phyloP scores from a whole-genome alignment of 108 stramenopile species.

The Nitzschia putrida region DNA sequence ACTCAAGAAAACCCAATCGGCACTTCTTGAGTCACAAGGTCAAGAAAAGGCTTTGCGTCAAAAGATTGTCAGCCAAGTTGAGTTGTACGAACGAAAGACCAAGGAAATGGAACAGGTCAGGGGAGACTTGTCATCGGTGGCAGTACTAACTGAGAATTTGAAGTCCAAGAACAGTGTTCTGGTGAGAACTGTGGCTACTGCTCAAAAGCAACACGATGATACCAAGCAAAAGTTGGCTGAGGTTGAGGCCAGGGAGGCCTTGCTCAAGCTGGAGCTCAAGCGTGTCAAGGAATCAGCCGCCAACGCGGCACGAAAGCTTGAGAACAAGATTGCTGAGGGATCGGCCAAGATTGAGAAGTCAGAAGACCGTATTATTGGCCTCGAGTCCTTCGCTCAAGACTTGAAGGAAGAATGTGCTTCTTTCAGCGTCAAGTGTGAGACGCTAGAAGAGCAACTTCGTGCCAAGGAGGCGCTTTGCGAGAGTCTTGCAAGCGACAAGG shows the following conservation, averaged over 20 bases:
- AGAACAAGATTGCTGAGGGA: not conserved
- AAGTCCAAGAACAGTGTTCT: constrained; percentile 14
- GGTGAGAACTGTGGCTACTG: not conserved
- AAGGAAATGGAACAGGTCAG: not conserved
- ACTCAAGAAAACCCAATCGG: not conserved
- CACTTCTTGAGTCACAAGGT: constrained; percentile 3
- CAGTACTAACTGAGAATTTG: constrained; percentile 8
- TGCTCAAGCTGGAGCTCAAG: not conserved
- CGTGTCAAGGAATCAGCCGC: not conserved
- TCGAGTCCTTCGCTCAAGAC: constrained; percentile 9
- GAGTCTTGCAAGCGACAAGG: not conserved
- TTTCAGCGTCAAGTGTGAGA: not conserved
- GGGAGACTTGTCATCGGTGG: not conserved
- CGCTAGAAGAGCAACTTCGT: not conserved
- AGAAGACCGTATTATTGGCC: constrained; percentile 9
- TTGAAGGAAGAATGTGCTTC: constrained; percentile 10
- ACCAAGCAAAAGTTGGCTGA: constrained; percentile 4
- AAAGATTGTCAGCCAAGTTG: not conserved
- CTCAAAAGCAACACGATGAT: constrained; percentile 9
- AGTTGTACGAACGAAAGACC: not conserved
- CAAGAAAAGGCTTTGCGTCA: constrained; percentile 13
- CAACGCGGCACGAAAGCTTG: not conserved
- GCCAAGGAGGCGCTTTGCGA: not conserved
- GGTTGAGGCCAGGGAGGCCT: not conserved
- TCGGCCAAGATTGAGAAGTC: not conserved